Evolutionary conservation across 1,284 basidiomycete species (phyloP).

Genomic region (Ganoderma sp.): DNA sequence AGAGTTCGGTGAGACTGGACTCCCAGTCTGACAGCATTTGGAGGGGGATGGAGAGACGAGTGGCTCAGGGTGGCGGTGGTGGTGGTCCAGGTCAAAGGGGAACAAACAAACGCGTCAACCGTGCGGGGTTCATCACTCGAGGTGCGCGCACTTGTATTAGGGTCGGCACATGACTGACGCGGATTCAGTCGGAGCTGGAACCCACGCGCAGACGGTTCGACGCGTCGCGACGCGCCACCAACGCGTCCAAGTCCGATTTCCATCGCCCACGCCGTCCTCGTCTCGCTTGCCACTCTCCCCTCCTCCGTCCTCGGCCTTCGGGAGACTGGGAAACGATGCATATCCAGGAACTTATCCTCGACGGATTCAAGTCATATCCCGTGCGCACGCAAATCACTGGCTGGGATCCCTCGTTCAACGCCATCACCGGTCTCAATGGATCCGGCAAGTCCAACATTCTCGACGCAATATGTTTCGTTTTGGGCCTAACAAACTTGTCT

Average conservation of each 20-base stretch:
- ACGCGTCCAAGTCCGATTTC: conserved; percentile 22
- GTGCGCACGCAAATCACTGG: conserved; percentile 93
- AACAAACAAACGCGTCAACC: not conserved
- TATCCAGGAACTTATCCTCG: conserved; percentile 83
- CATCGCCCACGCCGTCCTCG: not conserved
- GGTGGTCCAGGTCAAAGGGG: conserved; percentile 14
- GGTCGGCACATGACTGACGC: conserved; percentile 25
- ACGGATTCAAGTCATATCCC: conserved; percentile 97
- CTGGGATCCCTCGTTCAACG: conserved; percentile 97
- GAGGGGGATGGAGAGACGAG: conserved; percentile 22
- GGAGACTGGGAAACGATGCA: conserved; percentile 54
- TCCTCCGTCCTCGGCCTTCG: not conserved
- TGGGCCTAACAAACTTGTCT: conserved; percentile 95
- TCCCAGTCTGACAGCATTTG: conserved; percentile 40
- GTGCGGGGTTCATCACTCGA: not conserved
- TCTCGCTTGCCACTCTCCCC: not conserved
- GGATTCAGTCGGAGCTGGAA: conserved; percentile 27
- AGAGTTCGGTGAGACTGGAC: conserved; percentile 53
- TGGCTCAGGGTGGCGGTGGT: conserved; percentile 6
- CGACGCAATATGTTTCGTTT: conserved; percentile 96
- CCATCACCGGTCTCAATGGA: conserved; percentile 95
- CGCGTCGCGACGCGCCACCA: conserved; percentile 37
- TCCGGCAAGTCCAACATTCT: conserved; percentile 97
- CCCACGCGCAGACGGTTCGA: conserved; percentile 5
- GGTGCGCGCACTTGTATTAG: not conserved